Evolutionary conservation across 768 basidiomycete species (phyloP), one percentile per base, ranked within the genome.

Genomic region (Porpolomopsis calyptriformis): DNA sequence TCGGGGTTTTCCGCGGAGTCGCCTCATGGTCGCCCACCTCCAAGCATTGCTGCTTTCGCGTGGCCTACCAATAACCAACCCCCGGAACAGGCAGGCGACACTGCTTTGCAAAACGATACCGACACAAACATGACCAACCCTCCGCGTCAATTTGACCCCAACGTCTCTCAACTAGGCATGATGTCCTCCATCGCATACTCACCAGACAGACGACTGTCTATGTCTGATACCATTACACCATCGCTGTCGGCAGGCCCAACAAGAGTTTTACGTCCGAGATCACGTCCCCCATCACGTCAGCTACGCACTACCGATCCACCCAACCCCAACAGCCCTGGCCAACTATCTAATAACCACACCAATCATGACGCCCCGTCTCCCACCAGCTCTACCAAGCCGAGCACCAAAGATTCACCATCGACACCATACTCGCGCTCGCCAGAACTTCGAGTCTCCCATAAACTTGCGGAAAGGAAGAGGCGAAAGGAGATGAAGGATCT

Each of bases 401-500:
- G 20, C 14, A 37, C 54, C 50, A 78, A 76, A 60, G 79, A 76
- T 37, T 51, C 68, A 23, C 61, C 76, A 47, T 54, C 72, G 27
- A 88, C 89, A 10, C 93, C 93, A 4, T 99, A 97, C 64, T 92
- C 92, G 45, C 84, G 94, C 48, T 91, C 87, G 0, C 94, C 94
- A 6, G 96, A 98, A 62, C 71, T 99, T 35, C 77, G 93, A 44
- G 81, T 97, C 25, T 91, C 88, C 2, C 96, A 99, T 66, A 99
- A 99, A 59, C 77, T 99, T 24, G 96, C 96, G 2, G 96, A 99
- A 66, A 72, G 96, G 50, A 97, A 98, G 64, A 69, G 96, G 55
- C 74, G 96, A 64, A 97, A 94, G 65, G 96, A 99, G 67, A 99
- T 99, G 96, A 96, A 96, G 61, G 93, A 97, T 49, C 63, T 99